Conservation (phyloP, 1,284 basidiomycete genomes). For the Apiotrichum gracile region DNA sequence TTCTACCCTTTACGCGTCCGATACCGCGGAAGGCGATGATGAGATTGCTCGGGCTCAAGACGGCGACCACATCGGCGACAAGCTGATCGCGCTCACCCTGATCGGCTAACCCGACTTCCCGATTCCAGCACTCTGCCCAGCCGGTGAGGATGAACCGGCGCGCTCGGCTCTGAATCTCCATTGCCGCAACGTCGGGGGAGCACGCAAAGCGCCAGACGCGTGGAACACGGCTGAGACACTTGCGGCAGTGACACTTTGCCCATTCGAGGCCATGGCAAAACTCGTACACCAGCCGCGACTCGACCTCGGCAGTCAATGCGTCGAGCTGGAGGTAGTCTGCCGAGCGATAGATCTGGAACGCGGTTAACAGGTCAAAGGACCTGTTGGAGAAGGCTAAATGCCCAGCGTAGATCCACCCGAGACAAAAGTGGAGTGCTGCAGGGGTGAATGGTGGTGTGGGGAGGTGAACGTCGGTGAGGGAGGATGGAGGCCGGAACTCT, state of each 20-base stretch:
- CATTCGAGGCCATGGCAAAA: constrained; percentile 80
- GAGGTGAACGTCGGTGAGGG: constrained; percentile 59
- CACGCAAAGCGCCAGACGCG: constrained; percentile 74
- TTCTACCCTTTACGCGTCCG: constrained; percentile 20
- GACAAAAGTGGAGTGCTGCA: constrained; percentile 85
- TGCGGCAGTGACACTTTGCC: constrained; percentile 72
- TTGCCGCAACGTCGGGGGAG: constrained; percentile 66
- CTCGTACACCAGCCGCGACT: constrained; percentile 72
- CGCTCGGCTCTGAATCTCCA: constrained; percentile 63
- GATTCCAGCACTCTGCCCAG: constrained; percentile 81
- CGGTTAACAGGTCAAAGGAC: constrained; percentile 84
- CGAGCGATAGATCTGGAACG: constrained; percentile 80
- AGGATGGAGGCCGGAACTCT: constrained; percentile 21
- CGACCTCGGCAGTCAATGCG: constrained; percentile 69
- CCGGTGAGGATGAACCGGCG: constrained; percentile 67
- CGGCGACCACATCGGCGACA: constrained; percentile 62
- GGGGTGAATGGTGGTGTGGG: constrained; percentile 93
- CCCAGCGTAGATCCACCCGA: constrained; percentile 79
- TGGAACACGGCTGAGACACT: constrained; percentile 69
- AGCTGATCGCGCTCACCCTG: constrained; percentile 62
- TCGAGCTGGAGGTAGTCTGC: constrained; percentile 74
- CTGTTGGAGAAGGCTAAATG: constrained; percentile 88
- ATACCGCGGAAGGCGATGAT: constrained; percentile 53
- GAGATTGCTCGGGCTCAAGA: constrained; percentile 59
- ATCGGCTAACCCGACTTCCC: constrained; percentile 67